Percentiles rank a stretch among this genome's conserved stretches.
phyloP scores from a whole-genome alignment of 2,329 filamentous ascomycete species.

The Huntiella moniliformis region DNA sequence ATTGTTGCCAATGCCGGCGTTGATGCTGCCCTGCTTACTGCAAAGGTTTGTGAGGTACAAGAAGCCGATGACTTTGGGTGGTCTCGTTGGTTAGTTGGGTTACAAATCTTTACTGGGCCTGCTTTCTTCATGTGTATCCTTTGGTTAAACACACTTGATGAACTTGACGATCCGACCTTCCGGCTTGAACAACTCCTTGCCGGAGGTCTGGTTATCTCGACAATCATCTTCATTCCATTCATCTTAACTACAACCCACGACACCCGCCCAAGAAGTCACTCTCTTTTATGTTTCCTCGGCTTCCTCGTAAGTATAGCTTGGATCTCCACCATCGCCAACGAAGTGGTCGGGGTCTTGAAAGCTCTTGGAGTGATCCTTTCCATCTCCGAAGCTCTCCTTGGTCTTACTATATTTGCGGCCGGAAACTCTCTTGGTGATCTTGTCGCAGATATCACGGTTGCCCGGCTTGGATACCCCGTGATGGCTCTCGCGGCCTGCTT shows the following conservation, averaged over 20 bases:
- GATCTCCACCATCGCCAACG: conserved; percentile 89
- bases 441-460: conserved; percentile 86
- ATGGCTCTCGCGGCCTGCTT: conserved; percentile 94
- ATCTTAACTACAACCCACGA: conserved; percentile 49
- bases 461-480: conserved; percentile 80
- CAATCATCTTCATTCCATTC: conserved; percentile 46
- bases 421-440: conserved; percentile 90
- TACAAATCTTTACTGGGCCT: conserved; percentile 76
- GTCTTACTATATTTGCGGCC: conserved; percentile 87
- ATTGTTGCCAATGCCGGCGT: background rate
- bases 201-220: conserved; percentile 48
- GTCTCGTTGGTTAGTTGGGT: conserved; percentile 76
- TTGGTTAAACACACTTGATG: conserved; percentile 48
- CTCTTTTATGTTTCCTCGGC: conserved; percentile 67
- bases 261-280: conserved; percentile 53
- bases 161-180: conserved; percentile 31
- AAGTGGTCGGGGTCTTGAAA: conserved; percentile 90
- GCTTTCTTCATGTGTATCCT: conserved; percentile 62
- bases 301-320: conserved; percentile 85
- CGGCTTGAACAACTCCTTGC: conserved; percentile 38
- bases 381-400: conserved; percentile 87
- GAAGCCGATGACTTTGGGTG: conserved; percentile 38
- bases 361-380: conserved; percentile 77
- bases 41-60: conserved; percentile 6
- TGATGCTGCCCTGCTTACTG: conserved; percentile 4